A percentile compares a stretch with the other conserved stretches of the same genome.
Conservation (phyloP, 768 basidiomycete species). For the Russula brevipes region DNA sequence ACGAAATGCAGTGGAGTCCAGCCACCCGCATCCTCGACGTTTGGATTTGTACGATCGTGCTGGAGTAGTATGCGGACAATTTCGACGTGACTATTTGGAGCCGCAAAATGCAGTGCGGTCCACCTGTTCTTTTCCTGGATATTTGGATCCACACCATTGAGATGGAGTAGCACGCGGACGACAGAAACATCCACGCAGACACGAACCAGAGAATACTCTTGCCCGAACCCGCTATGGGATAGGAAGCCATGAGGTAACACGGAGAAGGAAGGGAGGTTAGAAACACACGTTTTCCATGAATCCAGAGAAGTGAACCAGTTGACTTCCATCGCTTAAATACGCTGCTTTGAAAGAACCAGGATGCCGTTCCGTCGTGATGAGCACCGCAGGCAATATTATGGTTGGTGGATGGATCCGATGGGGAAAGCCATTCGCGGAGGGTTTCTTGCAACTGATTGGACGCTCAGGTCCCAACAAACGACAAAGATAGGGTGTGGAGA, state of each 20-base stretch:
- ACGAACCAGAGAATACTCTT: constrained; percentile 12
- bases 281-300: constrained; percentile 7
- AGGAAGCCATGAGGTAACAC: neutral
- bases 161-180: neutral
- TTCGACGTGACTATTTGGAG: neutral
- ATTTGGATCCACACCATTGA: neutral
- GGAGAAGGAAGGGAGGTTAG: too few species aligned
- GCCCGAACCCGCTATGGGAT: constrained; percentile 1
- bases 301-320: neutral
- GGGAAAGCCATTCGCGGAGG: constrained; percentile 5
- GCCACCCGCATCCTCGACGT: neutral
- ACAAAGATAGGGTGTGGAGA: too few species aligned
- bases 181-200: accelerated
- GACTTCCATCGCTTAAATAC: constrained; percentile 1
- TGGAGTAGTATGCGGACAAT: neutral
- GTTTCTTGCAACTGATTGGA: neutral
- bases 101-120: neutral
- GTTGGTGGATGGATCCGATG: constrained; percentile 3
- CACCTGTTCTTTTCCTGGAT: neutral
- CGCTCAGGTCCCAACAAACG: neutral
- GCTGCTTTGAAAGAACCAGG: constrained; percentile 2
- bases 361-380: neutral
- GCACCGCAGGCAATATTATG: neutral
- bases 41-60: neutral
- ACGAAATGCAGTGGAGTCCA: neutral